A percentile compares a stretch with the other conserved stretches of the same genome.
Conservation (phyloP, 106 monocot species). For the Dendrobium catenatum region DNA sequence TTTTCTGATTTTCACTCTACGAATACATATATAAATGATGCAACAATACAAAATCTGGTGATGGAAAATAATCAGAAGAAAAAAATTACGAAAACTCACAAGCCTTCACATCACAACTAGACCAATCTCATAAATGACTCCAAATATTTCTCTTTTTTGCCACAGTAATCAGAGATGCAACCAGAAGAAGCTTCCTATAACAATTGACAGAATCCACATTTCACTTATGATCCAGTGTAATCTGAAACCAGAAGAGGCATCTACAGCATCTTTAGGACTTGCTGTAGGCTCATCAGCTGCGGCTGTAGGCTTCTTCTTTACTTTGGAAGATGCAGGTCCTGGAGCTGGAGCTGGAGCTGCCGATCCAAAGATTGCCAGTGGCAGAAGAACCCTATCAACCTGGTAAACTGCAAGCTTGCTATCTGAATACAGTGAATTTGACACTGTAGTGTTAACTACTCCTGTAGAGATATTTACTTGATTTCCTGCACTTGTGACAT, state of each 20-base stretch:
- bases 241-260: constrained; percentile 4
- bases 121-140: background rate
- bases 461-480: constrained; percentile 76
- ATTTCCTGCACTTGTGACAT: constrained; percentile 57
- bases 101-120: background rate
- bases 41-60: constrained; percentile 7
- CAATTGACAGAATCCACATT: background rate
- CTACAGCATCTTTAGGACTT: constrained; percentile 1
- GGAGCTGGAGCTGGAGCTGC: constrained; percentile 21
- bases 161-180: constrained; percentile 1
- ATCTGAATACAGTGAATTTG: constrained; percentile 51
- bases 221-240: background rate
- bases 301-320: background rate
- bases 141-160: background rate
- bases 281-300: constrained; percentile 12
- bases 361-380: constrained; percentile 37
- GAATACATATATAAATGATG: background rate
- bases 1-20: too few species aligned
- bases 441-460: constrained; percentile 55
- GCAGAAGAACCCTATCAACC: constrained; percentile 67
- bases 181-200: background rate
- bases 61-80: background rate
- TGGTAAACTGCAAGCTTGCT: constrained; percentile 64
- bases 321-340: constrained; percentile 24
- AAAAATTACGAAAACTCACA: background rate